Percentiles rank a stretch among this genome's conserved stretches.
These are phyloP conservation scores for Cornus kousa DNA, from an alignment of 148 eudicot species.

Conservation along the genomic window DNA sequence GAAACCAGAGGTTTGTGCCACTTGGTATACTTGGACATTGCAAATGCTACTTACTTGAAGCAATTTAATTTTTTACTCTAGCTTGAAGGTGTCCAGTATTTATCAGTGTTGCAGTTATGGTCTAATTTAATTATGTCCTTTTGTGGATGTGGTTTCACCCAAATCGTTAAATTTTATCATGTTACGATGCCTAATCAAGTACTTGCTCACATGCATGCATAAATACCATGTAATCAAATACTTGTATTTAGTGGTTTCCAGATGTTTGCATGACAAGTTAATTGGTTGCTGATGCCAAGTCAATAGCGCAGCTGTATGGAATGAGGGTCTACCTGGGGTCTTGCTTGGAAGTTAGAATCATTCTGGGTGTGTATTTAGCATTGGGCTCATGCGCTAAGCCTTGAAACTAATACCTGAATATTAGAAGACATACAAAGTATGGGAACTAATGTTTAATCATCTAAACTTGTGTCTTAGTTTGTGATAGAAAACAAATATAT, in stretches of 20 bases:
- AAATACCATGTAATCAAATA: no score
- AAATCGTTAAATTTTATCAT: no score
- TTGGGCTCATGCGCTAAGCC: background rate
- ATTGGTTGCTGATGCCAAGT: no score
- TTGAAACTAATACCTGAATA: background rate
- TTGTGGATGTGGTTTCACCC: no score
- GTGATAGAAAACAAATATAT: background rate
- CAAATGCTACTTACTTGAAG: background rate
- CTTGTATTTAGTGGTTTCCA: no score
- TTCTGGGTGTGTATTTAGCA: background rate
- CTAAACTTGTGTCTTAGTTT: background rate
- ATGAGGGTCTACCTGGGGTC: background rate
- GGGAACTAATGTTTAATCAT: background rate
- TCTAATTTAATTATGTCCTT: background rate
- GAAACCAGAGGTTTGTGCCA: constrained; percentile 74
- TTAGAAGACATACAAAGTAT: no score
- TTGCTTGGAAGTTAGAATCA: background rate
- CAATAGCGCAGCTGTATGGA: background rate
- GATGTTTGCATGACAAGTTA: no score
- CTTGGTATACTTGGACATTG: background rate
- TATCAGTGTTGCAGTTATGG: background rate
- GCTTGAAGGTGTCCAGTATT: background rate
- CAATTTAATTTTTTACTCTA: background rate
- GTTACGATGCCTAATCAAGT: no score
- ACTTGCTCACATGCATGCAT: no score